Evolutionary conservation across 2,329 filamentous ascomycete species (phyloP).

Genomic region (Fusarium albidum): DNA sequence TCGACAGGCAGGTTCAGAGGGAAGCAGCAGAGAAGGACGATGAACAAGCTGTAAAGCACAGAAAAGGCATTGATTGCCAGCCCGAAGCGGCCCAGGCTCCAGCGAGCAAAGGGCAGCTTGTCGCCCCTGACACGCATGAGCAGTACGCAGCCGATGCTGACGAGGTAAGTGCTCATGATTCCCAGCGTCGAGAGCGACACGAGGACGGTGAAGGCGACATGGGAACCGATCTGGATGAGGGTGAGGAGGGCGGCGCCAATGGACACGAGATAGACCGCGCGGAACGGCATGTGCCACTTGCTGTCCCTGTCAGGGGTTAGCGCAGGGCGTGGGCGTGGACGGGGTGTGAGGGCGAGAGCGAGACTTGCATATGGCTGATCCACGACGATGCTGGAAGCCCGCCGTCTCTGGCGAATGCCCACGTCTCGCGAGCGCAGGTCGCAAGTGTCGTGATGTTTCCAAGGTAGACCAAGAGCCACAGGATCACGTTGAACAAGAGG

Average conservation of each 20-base stretch:
- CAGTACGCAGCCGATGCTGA: slow-evolving; percentile 23
- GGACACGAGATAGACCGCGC: slow-evolving; percentile 25
- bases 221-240: slow-evolving; percentile 22
- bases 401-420: slow-evolving; percentile 18
- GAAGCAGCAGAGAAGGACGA: slow-evolving; percentile 25
- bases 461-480: slow-evolving; percentile 23
- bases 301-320: slow-evolving; percentile 6
- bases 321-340: fast-evolving
- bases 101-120: slow-evolving; percentile 12
- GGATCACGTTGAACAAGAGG: slow-evolving; percentile 18
- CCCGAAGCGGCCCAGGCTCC: slow-evolving; percentile 15
- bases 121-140: slow-evolving; percentile 24
- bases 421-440: slow-evolving; percentile 25
- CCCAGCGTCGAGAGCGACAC: slow-evolving; percentile 21
- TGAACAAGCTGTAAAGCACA: slow-evolving; percentile 23
- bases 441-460: slow-evolving; percentile 23
- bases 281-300: slow-evolving; percentile 28
- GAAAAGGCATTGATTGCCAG: slow-evolving; percentile 22
- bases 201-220: slow-evolving; percentile 15
- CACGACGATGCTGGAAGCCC: slow-evolving; percentile 21
- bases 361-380: slow-evolving; percentile 16
- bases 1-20: slow-evolving; percentile 13
- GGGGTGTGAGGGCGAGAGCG: too few species aligned
- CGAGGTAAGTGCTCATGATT: slow-evolving; percentile 23
- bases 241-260: slow-evolving; percentile 17